Evolutionary conservation across 805 yeast genomes (phyloP).

Genomic region (Lipomyces kockii): DNA sequence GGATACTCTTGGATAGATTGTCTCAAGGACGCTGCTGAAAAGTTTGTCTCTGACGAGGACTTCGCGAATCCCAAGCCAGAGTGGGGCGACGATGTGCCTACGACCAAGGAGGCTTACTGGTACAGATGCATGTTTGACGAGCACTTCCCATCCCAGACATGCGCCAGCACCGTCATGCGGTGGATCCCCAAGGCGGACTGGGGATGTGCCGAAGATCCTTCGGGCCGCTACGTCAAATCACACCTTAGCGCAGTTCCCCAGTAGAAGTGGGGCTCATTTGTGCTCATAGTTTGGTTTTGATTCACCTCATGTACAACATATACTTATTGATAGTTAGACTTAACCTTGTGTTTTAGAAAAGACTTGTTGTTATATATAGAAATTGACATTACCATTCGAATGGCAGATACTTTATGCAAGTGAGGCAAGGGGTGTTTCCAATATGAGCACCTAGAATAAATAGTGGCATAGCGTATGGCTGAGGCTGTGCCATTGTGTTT

Average conservation of each 20-base stretch:
- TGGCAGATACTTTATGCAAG: neutral
- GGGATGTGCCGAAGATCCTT: slow-evolving; percentile 99
- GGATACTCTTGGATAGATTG: slow-evolving; percentile 99
- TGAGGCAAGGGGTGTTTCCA: too few species aligned
- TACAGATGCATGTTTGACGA: slow-evolving; percentile 96
- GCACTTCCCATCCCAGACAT: slow-evolving; percentile 86
- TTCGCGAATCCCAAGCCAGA: slow-evolving; percentile 88
- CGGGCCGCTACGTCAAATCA: slow-evolving; percentile 93
- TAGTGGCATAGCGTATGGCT: too few species aligned
- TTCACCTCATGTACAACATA: neutral
- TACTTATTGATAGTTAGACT: neutral
- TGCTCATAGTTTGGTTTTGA: neutral
- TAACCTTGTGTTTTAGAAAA: neutral
- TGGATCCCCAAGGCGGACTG: slow-evolving; percentile 99
- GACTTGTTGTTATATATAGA: neutral
- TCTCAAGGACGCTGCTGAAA: slow-evolving; percentile 92
- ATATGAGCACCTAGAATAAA: too few species aligned
- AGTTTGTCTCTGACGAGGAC: slow-evolving; percentile 84
- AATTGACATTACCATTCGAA: neutral
- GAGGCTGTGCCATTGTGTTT: too few species aligned
- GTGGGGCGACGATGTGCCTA: slow-evolving; percentile 95
- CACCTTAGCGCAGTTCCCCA: slow-evolving; percentile 68
- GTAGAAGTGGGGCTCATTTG: neutral
- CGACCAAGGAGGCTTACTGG: slow-evolving; percentile 99
- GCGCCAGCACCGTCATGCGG: slow-evolving; percentile 96